A percentile compares a stretch with the other conserved stretches of the same genome.
Evolutionary conservation across 2,329 filamentous ascomycete genomes (phyloP).

Genomic region (Xylaria sp.): DNA sequence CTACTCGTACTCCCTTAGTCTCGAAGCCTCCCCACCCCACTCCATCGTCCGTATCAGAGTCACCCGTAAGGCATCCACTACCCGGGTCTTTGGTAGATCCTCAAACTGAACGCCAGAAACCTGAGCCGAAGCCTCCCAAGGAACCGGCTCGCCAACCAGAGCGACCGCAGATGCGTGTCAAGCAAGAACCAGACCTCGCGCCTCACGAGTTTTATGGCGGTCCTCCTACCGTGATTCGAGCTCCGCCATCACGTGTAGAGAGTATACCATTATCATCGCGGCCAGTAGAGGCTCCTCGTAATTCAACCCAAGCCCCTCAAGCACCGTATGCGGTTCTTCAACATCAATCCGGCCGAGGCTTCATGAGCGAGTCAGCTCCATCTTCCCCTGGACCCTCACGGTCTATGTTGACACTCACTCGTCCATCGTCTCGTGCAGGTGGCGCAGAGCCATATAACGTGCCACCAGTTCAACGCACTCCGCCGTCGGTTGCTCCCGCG

Average conservation of each 20-base stretch:
- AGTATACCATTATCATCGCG: constrained; percentile 55
- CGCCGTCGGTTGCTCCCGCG: constrained; percentile 55
- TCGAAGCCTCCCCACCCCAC: constrained; percentile 46
- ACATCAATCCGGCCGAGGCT: constrained; percentile 54
- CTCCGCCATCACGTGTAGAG: constrained; percentile 55
- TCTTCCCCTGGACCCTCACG: constrained; percentile 55
- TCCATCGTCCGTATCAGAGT: constrained; percentile 46
- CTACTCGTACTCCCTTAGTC: constrained; percentile 47
- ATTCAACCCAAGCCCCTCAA: constrained; percentile 51
- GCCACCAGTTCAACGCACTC: constrained; percentile 53
- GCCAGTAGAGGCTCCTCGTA: constrained; percentile 58
- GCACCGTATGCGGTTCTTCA: constrained; percentile 53
- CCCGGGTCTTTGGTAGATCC: constrained; percentile 48
- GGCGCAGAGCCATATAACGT: constrained; percentile 50
- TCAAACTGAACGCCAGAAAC: constrained; percentile 49
- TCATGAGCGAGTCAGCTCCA: constrained; percentile 56
- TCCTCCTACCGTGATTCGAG: constrained; percentile 54
- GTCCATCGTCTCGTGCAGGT: constrained; percentile 48
- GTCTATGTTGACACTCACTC: constrained; percentile 48
- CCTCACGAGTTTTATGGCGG: constrained; percentile 59
- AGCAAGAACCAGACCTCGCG: constrained; percentile 63
- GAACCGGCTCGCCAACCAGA: constrained; percentile 49
- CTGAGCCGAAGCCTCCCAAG: constrained; percentile 49
- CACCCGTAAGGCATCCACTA: constrained; percentile 48
- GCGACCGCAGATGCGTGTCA: constrained; percentile 54